Base-by-base conservation (phyloP, 768 basidiomycete species). In the Lentinula guzmanii region DNA sequence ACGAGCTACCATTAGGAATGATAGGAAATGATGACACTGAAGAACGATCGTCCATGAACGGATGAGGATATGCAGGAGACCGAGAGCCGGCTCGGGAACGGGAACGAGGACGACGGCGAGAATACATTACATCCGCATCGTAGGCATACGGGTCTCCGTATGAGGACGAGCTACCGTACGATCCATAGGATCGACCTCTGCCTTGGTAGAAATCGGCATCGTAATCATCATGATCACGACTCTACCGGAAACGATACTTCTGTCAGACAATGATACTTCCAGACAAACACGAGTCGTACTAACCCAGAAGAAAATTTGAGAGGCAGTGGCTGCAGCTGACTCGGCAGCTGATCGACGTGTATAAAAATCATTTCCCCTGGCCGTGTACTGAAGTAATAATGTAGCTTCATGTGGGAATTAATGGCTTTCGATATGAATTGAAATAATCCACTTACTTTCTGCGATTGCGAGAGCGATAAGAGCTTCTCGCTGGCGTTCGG, bases 391-490 rank as follows among this genome's bases (percentile, higher is more conserved):
- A 69, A 87, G 77, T 3, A 91, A 71, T 34, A 82, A 80, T 21
- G 81, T 77, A 4, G 83, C 89, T 90, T 11, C 48, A 37, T 33
- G 41, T 52, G 61, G 52, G 52, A 50, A 15, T 65, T 63, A 35
- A 21, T 52, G 57, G 18, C 39, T 52, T 10, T 41, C 43, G 52
- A 24, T 55, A 33, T 41, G 61, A 18, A 35, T 21, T 48, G 28
- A 43, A 57, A 41, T 33, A 54, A 58, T 5, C 52, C 11, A 61
- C 65, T 60, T 65, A 87, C 89, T 86, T 82, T 91, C 90, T 42
- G 83, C 89, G 31, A 87, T 77, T 10, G 90, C 87, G 31, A 90
- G 75, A 1, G 84, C 89, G 31, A 84, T 81, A 13, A 91, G 73
- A 13, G 78, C 85, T 71, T 91, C 89, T 57, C 85, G 73, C 68